Percentiles rank a stretch among this genome's conserved stretches.
Conservation (phyloP, 768 basidiomycete species). For the Kwoniella europaea region DNA sequence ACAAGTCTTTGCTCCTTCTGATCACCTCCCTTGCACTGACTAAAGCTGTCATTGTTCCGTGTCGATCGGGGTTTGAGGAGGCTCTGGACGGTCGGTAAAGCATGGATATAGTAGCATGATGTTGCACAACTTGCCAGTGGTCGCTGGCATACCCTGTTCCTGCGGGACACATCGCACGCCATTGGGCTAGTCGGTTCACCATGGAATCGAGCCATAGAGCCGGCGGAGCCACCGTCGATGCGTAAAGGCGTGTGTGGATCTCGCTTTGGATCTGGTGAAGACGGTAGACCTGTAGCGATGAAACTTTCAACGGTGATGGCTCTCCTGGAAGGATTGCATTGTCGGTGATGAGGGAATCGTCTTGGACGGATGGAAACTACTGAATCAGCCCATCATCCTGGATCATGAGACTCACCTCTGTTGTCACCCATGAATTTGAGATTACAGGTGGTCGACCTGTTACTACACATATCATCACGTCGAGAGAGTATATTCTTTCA, state of each 20-base stretch:
- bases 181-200: conserved; percentile 1
- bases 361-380: conserved; percentile 16
- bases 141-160: conserved; percentile 4
- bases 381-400: neutral
- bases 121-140: conserved; percentile 26
- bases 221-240: conserved; percentile 9
- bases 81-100: conserved; percentile 27
- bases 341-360: conserved; percentile 17
- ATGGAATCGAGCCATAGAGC: conserved; percentile 22
- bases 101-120: conserved; percentile 15
- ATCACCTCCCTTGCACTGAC: conserved; percentile 8
- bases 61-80: conserved; percentile 11
- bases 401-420: conserved; percentile 12
- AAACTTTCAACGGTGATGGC: conserved; percentile 16
- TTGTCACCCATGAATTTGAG: conserved; percentile 27
- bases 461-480: conserved; percentile 24
- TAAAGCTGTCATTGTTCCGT: conserved; percentile 9
- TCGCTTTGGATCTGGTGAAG: conserved; percentile 28
- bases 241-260: conserved; percentile 24
- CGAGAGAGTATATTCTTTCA: conserved; percentile 30
- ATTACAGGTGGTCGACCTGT: conserved; percentile 25
- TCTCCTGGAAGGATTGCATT: neutral
- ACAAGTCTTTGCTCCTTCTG: conserved; percentile 31
- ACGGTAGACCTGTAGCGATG: conserved; percentile 25
- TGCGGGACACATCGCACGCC: conserved; percentile 8